A percentile compares a stretch with the other conserved stretches of the same genome.
These are phyloP conservation scores for Lactifluus echinatus DNA, from an alignment of 768 basidiomycete species.

Conservation along the genomic window DNA sequence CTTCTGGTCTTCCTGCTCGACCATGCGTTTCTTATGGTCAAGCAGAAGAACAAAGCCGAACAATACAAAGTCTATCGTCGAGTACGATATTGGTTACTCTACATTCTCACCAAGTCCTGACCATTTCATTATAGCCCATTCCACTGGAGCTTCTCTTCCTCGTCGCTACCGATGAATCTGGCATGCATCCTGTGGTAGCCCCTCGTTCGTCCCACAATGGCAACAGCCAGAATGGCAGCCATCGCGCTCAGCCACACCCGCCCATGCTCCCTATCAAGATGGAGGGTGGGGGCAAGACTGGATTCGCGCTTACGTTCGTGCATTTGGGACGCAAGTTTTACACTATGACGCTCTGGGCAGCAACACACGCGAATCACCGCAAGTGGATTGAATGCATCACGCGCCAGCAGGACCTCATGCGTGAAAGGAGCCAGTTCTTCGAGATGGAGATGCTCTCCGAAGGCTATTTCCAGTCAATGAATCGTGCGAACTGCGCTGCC, in stretches of 20 bases:
- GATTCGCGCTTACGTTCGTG: constrained; percentile 87
- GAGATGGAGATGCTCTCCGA: constrained; percentile 80
- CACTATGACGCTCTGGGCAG: constrained; percentile 85
- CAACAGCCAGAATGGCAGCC: constrained; percentile 26
- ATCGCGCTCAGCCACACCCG: constrained; percentile 33
- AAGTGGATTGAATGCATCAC: constrained; percentile 93
- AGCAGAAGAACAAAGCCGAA: constrained; percentile 85
- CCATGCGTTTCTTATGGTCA: constrained; percentile 92
- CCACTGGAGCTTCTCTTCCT: constrained; percentile 88
- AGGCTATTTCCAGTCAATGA: constrained; percentile 76
- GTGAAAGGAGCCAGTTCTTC: constrained; percentile 80
- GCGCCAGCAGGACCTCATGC: constrained; percentile 80
- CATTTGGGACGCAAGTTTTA: constrained; percentile 92
- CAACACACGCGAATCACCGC: constrained; percentile 70
- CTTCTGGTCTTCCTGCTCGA: constrained; percentile 93
- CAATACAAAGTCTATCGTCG: constrained; percentile 89
- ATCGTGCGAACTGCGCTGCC: constrained; percentile 90
- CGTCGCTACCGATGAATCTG: constrained; percentile 61
- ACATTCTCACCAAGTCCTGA: background rate
- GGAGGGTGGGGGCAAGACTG: constrained; percentile 60
- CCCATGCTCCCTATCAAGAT: constrained; percentile 41
- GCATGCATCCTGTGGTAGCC: constrained; percentile 23
- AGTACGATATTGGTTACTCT: constrained; percentile 39
- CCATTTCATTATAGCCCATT: constrained; percentile 58
- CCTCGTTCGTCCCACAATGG: constrained; percentile 39